A percentile compares a stretch with the other conserved stretches of the same genome.
These are phyloP conservation scores for Termitomyces sp. DNA, from an alignment of 768 basidiomycete genomes.

Conservation along the genomic window DNA sequence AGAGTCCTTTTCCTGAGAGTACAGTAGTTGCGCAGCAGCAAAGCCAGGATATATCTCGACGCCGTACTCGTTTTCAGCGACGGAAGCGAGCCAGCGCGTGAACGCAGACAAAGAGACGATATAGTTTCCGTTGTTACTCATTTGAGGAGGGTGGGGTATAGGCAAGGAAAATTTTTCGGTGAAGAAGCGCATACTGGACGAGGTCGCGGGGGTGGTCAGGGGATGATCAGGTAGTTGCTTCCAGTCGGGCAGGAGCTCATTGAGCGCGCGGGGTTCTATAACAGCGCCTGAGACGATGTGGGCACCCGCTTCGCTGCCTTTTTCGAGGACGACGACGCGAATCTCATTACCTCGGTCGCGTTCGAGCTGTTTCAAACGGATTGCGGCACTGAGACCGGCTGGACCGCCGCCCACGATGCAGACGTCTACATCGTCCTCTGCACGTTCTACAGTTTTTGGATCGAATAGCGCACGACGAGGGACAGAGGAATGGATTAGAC, in stretches of 20 bases:
- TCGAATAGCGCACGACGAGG: constrained; percentile 33
- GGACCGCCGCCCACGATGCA: constrained; percentile 97
- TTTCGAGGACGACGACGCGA: constrained; percentile 92
- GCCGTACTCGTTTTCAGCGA: constrained; percentile 76
- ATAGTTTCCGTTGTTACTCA: constrained; percentile 92
- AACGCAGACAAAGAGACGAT: constrained; percentile 86
- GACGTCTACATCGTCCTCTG: constrained; percentile 91
- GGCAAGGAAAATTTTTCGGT: constrained; percentile 66
- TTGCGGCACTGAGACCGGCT: constrained; percentile 93
- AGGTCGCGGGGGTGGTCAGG: constrained; percentile 72
- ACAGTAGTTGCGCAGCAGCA: constrained; percentile 81
- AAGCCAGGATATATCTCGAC: constrained; percentile 98
- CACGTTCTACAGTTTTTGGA: constrained; percentile 65
- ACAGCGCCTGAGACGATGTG: constrained; percentile 97
- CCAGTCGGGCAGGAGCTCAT: constrained; percentile 92
- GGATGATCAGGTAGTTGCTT: constrained; percentile 59
- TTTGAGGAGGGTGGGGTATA: constrained; percentile 95
- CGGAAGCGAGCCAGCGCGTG: constrained; percentile 80
- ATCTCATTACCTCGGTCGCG: constrained; percentile 73
- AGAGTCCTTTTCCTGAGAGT: constrained; percentile 47
- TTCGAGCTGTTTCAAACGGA: constrained; percentile 91
- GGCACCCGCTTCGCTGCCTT: constrained; percentile 88
- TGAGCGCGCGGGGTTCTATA: constrained; percentile 85
- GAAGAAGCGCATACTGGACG: constrained; percentile 82
- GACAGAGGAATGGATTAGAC: constrained; percentile 11